Evolutionary conservation across 108 stramenopile genomes (phyloP).

Genomic region (Cyclostephanos tholiformis): DNA sequence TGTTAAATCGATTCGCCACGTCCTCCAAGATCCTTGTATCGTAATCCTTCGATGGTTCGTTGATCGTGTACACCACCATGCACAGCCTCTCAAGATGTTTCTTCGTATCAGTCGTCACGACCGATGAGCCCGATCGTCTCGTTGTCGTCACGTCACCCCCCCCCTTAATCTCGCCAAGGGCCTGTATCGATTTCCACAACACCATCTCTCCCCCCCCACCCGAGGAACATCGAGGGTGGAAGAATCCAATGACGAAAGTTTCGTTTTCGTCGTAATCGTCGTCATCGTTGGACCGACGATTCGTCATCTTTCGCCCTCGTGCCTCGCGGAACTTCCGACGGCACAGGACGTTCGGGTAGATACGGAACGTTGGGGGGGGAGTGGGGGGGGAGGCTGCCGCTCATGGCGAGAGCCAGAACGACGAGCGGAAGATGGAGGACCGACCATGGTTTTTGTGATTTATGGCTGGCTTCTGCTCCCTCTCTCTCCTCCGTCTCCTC

Average conservation of each 20-base stretch:
- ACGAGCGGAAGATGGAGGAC: too few species aligned
- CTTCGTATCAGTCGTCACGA: neutral
- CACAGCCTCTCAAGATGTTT: constrained; percentile 22
- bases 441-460: too few species aligned
- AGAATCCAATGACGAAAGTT: constrained; percentile 66
- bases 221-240: constrained; percentile 84
- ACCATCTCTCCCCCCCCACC: constrained; percentile 99
- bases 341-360: too few species aligned
- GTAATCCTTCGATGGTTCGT: constrained; percentile 53
- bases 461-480: too few species aligned
- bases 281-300: neutral
- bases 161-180: constrained; percentile 60
- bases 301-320: neutral
- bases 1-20: constrained; percentile 49
- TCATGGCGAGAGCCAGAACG: too few species aligned
- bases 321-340: too few species aligned
- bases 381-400: too few species aligned
- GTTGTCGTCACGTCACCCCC: constrained; percentile 7
- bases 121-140: neutral
- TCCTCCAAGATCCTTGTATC: constrained; percentile 45
- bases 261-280: constrained; percentile 12
- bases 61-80: constrained; percentile 88
- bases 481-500: too few species aligned
- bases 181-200: constrained; percentile 91
- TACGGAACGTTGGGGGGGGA: too few species aligned